Evolutionary conservation across 495 filamentous ascomycete genomes (phyloP), one percentile per base, ranked within the genome.

Genomic region (Cercophora samala): DNA sequence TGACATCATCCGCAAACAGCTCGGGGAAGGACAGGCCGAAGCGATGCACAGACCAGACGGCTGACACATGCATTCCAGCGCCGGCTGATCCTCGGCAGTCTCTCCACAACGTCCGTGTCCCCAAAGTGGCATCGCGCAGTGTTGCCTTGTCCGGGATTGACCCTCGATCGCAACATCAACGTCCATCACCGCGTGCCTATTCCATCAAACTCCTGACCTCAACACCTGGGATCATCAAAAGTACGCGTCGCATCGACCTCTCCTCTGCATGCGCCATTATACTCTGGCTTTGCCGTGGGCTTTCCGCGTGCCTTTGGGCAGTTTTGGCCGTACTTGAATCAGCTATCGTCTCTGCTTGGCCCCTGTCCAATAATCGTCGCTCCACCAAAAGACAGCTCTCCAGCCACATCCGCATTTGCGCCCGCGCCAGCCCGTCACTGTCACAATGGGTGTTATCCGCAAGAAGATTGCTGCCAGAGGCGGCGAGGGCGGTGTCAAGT

Each of bases 381-480:
- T 67, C 60, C 67, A 65, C 60, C 37, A 29, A 21, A 24, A 62
- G 67, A 65, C 73, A 68, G 71, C 65, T 51, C 51, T 66, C 60
- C 67, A 65, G 59, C 64, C 25, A 26, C 26, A 26, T 60, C 60
- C 24, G 24, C 29, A 19, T 29, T 19, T 8, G 13, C 60, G 24
- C 67, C 60, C 51, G 54, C 64, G 56, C 58, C 59, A 21, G 58
- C 24, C 32, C 64, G 66, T 65, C 62, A 65, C 64, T 26, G 32
- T 42, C 65, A 73, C 56, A 19, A 98, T 98, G 94, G 94, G 93
- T 74, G 90, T 97, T 75, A 97, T 97, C 79, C 89, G 93, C 75
- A 97, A 97, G 85, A 97, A 97, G 81, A 93, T 92, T 65, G 91
- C 91, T 69, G 86, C 90, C 66, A 87, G 92, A 73, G 92, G 92